These are phyloP conservation scores for Heterotrichella gracilis DNA, from an alignment of 352 stramenopile species.

Conservation along the genomic window DNA sequence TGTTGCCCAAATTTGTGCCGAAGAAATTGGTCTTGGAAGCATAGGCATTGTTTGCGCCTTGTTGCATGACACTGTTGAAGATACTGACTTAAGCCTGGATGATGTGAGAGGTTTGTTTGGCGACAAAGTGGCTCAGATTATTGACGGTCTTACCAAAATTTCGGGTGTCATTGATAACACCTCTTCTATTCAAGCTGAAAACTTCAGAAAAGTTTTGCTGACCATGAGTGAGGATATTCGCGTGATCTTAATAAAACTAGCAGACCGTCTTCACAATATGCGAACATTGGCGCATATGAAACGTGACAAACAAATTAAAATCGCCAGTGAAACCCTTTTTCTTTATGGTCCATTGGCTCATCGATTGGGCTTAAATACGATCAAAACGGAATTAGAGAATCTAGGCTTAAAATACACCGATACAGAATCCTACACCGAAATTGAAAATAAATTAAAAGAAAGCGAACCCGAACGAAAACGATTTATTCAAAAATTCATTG, in stretches of 20 bases:
- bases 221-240: slow-evolving; percentile 46
- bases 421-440: not conserved
- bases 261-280: slow-evolving; percentile 46
- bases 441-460: not conserved
- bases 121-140: slow-evolving; percentile 30
- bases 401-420: not conserved
- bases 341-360: slow-evolving; percentile 42
- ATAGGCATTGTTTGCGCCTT: slow-evolving; percentile 35
- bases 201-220: slow-evolving; percentile 43
- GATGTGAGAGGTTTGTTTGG: slow-evolving; percentile 38
- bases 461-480: not conserved
- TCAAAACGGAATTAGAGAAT: slow-evolving; percentile 38
- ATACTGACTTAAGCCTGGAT: slow-evolving; percentile 39
- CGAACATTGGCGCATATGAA: slow-evolving; percentile 26
- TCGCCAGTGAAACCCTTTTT: slow-evolving; percentile 38
- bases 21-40: slow-evolving; percentile 35
- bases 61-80: slow-evolving; percentile 46
- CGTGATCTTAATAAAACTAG: slow-evolving; percentile 46
- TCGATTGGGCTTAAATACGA: slow-evolving; percentile 39
- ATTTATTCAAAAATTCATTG: slow-evolving; percentile 10
- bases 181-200: slow-evolving; percentile 31
- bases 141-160: slow-evolving; percentile 42
- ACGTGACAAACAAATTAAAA: slow-evolving; percentile 26
- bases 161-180: not conserved
- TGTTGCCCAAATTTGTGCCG: slow-evolving; percentile 28